These are phyloP conservation scores for Musa balbisiana DNA, from an alignment of 202 grass and related monocot species.

Conservation along the genomic window DNA sequence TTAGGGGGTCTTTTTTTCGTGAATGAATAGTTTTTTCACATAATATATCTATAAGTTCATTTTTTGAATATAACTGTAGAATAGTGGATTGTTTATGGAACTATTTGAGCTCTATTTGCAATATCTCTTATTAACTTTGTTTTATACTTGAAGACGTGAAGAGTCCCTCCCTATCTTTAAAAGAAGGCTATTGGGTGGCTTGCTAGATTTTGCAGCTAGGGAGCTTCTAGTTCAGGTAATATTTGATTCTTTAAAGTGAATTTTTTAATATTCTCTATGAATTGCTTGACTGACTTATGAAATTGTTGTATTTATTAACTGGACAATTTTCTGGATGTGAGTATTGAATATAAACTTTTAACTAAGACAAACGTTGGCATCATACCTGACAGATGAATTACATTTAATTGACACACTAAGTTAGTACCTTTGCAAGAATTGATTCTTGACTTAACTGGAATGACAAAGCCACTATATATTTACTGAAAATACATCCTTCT, in stretches of 20 bases:
- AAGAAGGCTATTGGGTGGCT: conserved; percentile 69
- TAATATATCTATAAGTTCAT: neutral
- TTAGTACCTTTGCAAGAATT: no score
- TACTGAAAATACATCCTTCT: no score
- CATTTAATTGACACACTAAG: neutral
- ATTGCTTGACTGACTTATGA: neutral
- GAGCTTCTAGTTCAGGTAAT: conserved; percentile 93
- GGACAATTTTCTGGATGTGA: neutral
- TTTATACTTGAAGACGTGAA: conserved; percentile 66
- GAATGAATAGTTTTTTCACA: neutral
- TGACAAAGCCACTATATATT: no score
- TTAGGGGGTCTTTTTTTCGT: neutral
- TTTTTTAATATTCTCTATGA: conserved; percentile 14
- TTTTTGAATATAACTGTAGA: no score
- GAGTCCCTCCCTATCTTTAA: conserved; percentile 87
- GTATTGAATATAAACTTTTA: no score
- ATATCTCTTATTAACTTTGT: conserved; percentile 22
- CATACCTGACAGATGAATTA: neutral
- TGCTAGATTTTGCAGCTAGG: conserved; percentile 92
- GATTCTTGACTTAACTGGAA: no score
- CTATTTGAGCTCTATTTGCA: neutral
- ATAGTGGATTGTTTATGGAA: neutral
- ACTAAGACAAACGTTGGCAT: neutral
- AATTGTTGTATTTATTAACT: neutral
- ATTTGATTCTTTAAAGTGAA: conserved; percentile 3